Evolutionary conservation across 129 eudicot species (phyloP), one percentile per base, ranked within the genome.

Genomic region (Rutidosis leptorrhynchoides): DNA sequence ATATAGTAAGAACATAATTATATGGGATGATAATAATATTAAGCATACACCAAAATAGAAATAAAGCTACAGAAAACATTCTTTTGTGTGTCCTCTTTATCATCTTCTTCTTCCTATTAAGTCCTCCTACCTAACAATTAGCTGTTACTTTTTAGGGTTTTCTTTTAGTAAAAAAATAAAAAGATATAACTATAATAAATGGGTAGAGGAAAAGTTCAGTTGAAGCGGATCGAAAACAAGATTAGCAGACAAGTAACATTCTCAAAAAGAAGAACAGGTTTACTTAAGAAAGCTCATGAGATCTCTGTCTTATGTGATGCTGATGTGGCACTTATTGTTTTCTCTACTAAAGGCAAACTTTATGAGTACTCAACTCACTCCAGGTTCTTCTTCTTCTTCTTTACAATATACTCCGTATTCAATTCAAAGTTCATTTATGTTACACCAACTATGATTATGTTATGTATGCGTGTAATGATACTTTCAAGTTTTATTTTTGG

Each of bases 181-280:
- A 14, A 1, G 0, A n/a, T n/a, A n/a, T 3, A 20, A 20, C n/a
- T n/a, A 11, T 2, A 61, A 24, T n/a, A 65, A 49, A 85, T 90
- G 97, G 97, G 97, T 53, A 83, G 97, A 70, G 97, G 97, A 16
- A 86, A 84, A 61, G 97, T 90, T 56, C 83, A 90, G 83, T 58
- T 90, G 85, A 90, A 81, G 76, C 78, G 90, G 73, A 89, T 89
- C 66, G 96, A 89, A 75, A 89, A 89, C 84, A 89, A 85, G 85
- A 89, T 85, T 11, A 89, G 84, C 78, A 78, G 96, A 68, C 96
- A 88, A 23, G 96, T 88, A 71, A 88, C 96, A 21, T 88, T 88
- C 74, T 88, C 96, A 8, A 88, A 88, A 85, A 82, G 96, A 74
- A 82, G 89, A 74, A 76, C 81, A 35, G 96, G 96, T 54, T 77